Base-by-base conservation (phyloP, 768 basidiomycete species). In the Trametes sanguinea region DNA sequence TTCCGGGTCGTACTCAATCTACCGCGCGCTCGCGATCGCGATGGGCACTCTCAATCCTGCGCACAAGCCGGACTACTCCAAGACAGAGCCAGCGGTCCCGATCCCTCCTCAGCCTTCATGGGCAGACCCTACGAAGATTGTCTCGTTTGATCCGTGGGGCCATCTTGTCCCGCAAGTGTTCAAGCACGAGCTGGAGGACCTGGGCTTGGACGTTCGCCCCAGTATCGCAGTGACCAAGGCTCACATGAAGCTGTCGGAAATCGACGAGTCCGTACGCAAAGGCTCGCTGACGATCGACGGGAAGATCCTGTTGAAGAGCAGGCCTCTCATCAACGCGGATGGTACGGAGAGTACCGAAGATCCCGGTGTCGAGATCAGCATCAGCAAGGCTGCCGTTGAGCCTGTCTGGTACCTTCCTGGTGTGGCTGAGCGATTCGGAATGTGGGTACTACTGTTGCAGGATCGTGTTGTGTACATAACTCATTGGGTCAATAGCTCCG, bases 361-460 rank as follows among this genome's bases (percentile, higher is more conserved):
- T 58, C 85, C 88, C 7, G 95, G 96, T 6, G 85, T 98, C 16
- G 96, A 98, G 77, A 84, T 98, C 11, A 84, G 78, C 48, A 84
- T 90, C n/a, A 88, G 86, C 72, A 98, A 98, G 76, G 95, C 95
- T 0, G 95, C 96, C 0, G 89, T 98, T 7, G 96, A 98, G 71
- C 96, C 95, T 0, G 95, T 98, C 13, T 98, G 95, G 95, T 93
- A 90, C 72, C 77, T 97, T 1, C 95, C 95, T 46, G 94, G 94
- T 10, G 87, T 98, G 1, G 96, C 96, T 0, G 90, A 92, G 66
- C 80, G 96, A n/a, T 94, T 98, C 68, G 90, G 88, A 22, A 94
- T 97, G 92, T 92, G 68, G 71, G 90, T 80, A 1, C 30, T 14
- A 44, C 30, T 11, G 9, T 0, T 37, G 35, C 35, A 37, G 29